Evolutionary conservation across 768 basidiomycete species (phyloP), one percentile per base, ranked within the genome.

Genomic region (Sarcodon sp.): DNA sequence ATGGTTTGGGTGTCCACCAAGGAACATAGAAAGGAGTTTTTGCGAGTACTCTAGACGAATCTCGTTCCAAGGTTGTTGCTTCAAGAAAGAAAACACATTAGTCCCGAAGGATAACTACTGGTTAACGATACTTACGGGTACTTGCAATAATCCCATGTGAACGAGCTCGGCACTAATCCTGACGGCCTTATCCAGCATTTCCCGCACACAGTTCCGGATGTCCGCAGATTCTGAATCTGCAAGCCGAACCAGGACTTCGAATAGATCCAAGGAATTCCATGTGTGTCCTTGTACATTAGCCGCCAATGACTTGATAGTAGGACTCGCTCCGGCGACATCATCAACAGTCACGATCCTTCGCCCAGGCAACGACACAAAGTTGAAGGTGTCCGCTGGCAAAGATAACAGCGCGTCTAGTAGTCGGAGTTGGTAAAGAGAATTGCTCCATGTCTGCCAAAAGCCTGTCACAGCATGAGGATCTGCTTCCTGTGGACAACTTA

Each of bases 131-230:
- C 92, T 54, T 61, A 94, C 93, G 43, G 86, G 79, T 34, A 93
- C 83, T 68, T 92, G 87, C 45, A 96, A 72, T 43, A 97, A 63
- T 50, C 91, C 96, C 76, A 97, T 84, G 57, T 97, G 80, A 8
- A 96, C 88, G 33, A 98, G 66, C 64, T 99, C 96, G 0, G 94
- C 88, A 47, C 89, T 90, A 55, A 90, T 85, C 66, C 89, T 89
- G 45, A 91, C 79, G 0, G 89, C 94, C 58, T 91, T 88, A 60
- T 97, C 93, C 47, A 98, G 64, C 80, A 96, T 86, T 55, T 96
- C 91, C 41, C 84, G 73, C 27, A 93, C 90, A 54, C 79, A 82
- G 49, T 68, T 74, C 21, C 80, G 76, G 27, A 91, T 79, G 46
- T 92, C 88, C 12, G 62, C 53, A 16, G 71, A 77, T 27, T 89